Evolutionary conservation across 176 grass and related monocot genomes (phyloP), one percentile per base, ranked within the genome.

Genomic region (Lolium multiflorum): DNA sequence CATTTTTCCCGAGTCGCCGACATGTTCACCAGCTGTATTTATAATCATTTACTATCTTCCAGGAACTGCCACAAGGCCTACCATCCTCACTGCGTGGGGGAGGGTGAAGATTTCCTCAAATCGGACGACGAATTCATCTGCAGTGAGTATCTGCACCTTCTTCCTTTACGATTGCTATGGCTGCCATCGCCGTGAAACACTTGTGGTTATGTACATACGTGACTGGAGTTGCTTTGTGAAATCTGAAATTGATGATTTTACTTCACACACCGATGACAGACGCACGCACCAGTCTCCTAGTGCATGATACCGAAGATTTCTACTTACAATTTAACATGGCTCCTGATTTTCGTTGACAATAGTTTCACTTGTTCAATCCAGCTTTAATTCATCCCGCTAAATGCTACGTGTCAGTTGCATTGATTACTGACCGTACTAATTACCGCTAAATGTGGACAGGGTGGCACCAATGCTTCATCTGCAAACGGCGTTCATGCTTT

Each of bases 11-110:
- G 6, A 51, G 71, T 75, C 65, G 16, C 17, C 11, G 8, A 67
- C 13, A 56, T 47, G 46, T 61, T 83, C 15, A 25, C 7, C 8
- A 31, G 16, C 37, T 63, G 8, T 22, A 76, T 57, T 72, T 79
- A 22, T 26, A 85, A 5, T 86, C 54, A 76, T 57, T 64, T 72
- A 74, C 8, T 69, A 80, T 84, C 66, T 83, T 84, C 56, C 89
- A 98, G 97, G 86, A 89, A 86, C 81, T 98, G 97, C 85, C 86
- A 90, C 73, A 98, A 98, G 82, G 82, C 94, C 78, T 98, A 96
- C 87, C 97, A 98, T 94, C 80, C 86, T 69, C 2, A 21, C 10
- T 98, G 97, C 9, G 86, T 91, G 55, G 84, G 48, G 48, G 94
- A 90, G 92, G 94, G 87, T 74, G 63, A 43, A 3, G 82, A 78